phyloP scores from a whole-genome alignment of 2,329 filamentous ascomycete genomes.

The Dothistroma septosporum region DNA sequence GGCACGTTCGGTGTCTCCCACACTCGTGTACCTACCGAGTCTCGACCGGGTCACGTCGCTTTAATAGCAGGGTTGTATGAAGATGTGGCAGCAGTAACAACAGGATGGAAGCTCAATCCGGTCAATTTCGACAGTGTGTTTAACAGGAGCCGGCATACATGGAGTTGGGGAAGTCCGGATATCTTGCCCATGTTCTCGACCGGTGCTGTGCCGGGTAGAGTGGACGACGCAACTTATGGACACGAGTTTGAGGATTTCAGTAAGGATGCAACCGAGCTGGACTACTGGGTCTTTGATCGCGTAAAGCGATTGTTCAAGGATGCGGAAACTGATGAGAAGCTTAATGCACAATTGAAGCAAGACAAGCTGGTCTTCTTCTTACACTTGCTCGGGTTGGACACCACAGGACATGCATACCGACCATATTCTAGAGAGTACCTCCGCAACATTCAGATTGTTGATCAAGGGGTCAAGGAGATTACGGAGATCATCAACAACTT shows the following conservation, averaged over 20 bases:
- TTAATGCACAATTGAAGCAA: slow-evolving; percentile 67
- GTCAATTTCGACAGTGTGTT: slow-evolving; percentile 99
- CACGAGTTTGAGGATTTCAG: slow-evolving; percentile 89
- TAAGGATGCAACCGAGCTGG: slow-evolving; percentile 71
- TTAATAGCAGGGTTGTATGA: slow-evolving; percentile 96
- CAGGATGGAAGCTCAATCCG: slow-evolving; percentile 96
- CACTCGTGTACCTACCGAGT: slow-evolving; percentile 94
- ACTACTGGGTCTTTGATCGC: slow-evolving; percentile 93
- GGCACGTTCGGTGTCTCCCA: slow-evolving; percentile 97
- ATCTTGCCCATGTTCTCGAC: slow-evolving; percentile 96
- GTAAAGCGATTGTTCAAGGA: slow-evolving; percentile 82
- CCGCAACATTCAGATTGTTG: slow-evolving; percentile 89
- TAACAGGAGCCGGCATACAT: slow-evolving; percentile 92
- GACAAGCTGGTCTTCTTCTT: slow-evolving; percentile 94
- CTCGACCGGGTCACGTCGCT: slow-evolving; percentile 90
- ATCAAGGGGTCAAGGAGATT: slow-evolving; percentile 81
- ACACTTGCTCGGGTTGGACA: slow-evolving; percentile 88
- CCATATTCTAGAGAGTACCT: slow-evolving; percentile 96
- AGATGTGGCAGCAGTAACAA: slow-evolving; percentile 94
- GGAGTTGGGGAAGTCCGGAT: slow-evolving; percentile 98
- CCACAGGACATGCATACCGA: slow-evolving; percentile 76
- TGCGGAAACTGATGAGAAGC: slow-evolving; percentile 70
- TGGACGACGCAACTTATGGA: slow-evolving; percentile 81
- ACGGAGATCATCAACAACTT: slow-evolving; percentile 78
- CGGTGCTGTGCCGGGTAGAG: slow-evolving; percentile 79